Evolutionary conservation across 768 basidiomycete species (phyloP).

Genomic region (Pholiota molesta): DNA sequence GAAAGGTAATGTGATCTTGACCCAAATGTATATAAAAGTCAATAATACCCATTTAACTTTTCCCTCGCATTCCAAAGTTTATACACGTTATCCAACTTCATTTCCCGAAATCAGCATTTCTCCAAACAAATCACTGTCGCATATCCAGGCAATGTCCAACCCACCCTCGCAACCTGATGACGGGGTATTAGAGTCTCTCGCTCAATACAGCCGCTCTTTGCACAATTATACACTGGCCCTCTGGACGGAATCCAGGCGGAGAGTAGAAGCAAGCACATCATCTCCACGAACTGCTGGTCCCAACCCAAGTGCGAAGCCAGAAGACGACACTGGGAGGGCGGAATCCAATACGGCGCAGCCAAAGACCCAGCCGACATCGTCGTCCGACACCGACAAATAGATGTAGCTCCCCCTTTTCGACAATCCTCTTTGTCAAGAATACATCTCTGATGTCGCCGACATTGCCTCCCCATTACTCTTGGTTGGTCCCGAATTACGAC

Average conservation of each 20-base stretch:
- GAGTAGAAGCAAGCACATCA: conserved; percentile 53
- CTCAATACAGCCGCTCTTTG: conserved; percentile 63
- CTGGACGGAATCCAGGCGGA: conserved; percentile 67
- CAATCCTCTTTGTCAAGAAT: neutral
- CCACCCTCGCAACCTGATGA: conserved; percentile 22
- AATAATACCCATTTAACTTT: conserved; percentile 11
- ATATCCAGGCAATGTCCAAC: conserved; percentile 16
- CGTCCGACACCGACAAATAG: neutral
- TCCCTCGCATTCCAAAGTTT: conserved; percentile 10
- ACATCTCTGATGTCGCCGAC: neutral
- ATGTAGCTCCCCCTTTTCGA: neutral
- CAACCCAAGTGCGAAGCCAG: neutral
- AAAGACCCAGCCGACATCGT: neutral
- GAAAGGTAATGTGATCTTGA: conserved; percentile 20
- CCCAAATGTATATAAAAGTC: conserved; percentile 20
- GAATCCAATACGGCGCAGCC: neutral
- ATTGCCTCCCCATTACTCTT: neutral
- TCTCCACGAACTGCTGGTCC: conserved; percentile 25
- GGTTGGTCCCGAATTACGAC: neutral
- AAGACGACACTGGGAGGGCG: neutral
- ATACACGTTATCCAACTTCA: conserved; percentile 15
- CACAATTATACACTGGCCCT: conserved; percentile 69
- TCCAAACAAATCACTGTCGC: neutral
- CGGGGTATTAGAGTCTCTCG: conserved; percentile 41
- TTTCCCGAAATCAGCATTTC: neutral